Evolutionary conservation across 2,329 filamentous ascomycete species (phyloP).

Genomic region (Colletotrichum noveboracense): DNA sequence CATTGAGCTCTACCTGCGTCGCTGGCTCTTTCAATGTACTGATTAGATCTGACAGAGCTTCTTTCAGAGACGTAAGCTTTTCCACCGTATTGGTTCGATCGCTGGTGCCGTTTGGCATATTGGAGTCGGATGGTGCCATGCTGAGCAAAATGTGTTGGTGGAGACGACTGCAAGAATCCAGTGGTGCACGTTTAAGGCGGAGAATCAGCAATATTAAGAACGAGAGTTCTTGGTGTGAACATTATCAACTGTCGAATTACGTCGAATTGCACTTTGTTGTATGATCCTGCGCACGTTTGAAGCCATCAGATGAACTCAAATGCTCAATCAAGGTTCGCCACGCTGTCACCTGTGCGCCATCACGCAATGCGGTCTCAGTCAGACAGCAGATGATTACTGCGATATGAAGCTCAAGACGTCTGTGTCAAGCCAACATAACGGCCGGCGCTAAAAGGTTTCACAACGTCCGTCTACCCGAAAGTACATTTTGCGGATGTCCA

Average conservation of each 20-base stretch:
- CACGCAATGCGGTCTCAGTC: background rate
- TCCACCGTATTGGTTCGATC: background rate
- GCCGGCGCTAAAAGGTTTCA: background rate
- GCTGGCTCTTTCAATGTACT: background rate
- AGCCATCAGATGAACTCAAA: background rate
- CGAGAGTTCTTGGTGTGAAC: background rate
- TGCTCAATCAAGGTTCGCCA: background rate
- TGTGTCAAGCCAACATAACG: background rate
- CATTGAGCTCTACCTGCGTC: background rate
- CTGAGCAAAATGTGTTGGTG: background rate
- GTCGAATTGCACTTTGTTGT: background rate
- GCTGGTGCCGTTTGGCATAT: background rate
- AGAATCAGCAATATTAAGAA: background rate
- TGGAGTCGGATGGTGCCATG: background rate
- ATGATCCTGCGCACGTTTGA: background rate
- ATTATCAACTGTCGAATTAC: background rate
- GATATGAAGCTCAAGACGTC: background rate
- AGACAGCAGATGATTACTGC: background rate
- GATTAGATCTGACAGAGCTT: background rate
- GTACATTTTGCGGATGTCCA: background rate
- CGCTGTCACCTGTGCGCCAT: background rate
- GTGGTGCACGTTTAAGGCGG: background rate
- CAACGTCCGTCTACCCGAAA: background rate
- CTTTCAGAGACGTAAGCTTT: background rate
- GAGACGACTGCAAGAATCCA: background rate